Base-by-base conservation (phyloP, 306 rosid species). In the Casuarina glauca region DNA sequence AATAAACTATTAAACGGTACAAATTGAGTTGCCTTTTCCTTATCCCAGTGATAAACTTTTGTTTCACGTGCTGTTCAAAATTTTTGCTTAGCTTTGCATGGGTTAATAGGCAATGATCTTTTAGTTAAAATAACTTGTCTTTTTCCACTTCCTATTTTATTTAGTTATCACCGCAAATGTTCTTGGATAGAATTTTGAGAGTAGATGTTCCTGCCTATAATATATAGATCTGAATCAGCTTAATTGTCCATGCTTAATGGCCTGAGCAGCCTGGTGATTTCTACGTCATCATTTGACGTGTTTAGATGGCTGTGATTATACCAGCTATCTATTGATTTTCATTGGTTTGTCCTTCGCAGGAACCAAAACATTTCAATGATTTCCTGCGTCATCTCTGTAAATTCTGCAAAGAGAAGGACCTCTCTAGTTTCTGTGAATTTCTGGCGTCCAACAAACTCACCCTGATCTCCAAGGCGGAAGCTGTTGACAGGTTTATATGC, bases 291-390 rank as follows among this genome's bases (percentile, higher is more conserved):
- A 41, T 55, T 11, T 64, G 32, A 4, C 46, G 8, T 38, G 32
- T 52, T 43, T 1, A 11, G 43, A 58, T 7, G 15, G 6, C 61
- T 50, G 41, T 70, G 54, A 44, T 43, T 3, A 48, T 2, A 10
- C 41, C 41, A 58, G 26, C 64, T 26, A 58, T 35, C 10, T 58
- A 5, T 3, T 0, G 26, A 58, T 26, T 26, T 26, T 39, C 3
- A 26, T 26, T 11, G 12, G 35, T 66, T 66, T 66, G 1, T 74
- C 52, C 13, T 72, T 16, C 74, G 76, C 86, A 95, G 98, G 98
- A 95, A 86, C 97, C 97, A 2, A 93, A 91, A 70, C 87, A 84
- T 78, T 92, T 95, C 92, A 95, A 95, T 32, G 82, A 89, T 86
- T 92, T 92, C 69, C 87, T 92, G 44, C 83, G 9, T 74, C 73